These are phyloP conservation scores for Solanum sitiens DNA, from an alignment of 257 asterid genomes.

Conservation along the genomic window DNA sequence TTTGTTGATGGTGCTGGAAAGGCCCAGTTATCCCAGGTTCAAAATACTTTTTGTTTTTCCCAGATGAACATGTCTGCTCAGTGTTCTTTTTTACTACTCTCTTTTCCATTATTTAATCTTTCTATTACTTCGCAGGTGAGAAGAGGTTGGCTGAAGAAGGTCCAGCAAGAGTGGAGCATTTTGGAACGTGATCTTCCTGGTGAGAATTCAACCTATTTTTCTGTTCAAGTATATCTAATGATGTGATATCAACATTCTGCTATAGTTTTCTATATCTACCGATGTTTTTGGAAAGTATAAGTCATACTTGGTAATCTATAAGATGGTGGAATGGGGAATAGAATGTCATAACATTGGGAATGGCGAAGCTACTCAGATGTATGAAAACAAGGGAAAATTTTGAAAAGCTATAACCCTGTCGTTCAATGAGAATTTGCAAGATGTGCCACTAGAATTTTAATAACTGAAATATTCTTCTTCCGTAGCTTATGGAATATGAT, in stretches of 20 bases:
- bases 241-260: neutral
- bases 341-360: neutral
- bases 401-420: neutral
- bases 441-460: neutral
- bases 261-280: neutral
- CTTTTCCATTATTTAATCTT: neutral
- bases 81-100: neutral
- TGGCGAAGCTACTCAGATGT: neutral
- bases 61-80: neutral
- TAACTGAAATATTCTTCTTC: neutral
- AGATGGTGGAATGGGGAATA: neutral
- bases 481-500: neutral
- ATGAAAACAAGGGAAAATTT: neutral
- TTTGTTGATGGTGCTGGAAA: slow-evolving; percentile 43
- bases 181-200: slow-evolving; percentile 85
- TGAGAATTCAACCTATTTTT: slow-evolving; percentile 26
- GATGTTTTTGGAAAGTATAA: neutral
- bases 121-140: slow-evolving; percentile 35
- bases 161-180: slow-evolving; percentile 88
- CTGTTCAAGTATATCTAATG: neutral
- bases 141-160: slow-evolving; percentile 71
- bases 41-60: neutral
- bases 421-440: neutral
- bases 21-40: slow-evolving; percentile 52
- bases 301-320: neutral